Percentiles rank a stretch among this genome's conserved stretches.
Conservation (phyloP, 2,329 filamentous ascomycete genomes). For the Torrubiella hemipterigena region DNA sequence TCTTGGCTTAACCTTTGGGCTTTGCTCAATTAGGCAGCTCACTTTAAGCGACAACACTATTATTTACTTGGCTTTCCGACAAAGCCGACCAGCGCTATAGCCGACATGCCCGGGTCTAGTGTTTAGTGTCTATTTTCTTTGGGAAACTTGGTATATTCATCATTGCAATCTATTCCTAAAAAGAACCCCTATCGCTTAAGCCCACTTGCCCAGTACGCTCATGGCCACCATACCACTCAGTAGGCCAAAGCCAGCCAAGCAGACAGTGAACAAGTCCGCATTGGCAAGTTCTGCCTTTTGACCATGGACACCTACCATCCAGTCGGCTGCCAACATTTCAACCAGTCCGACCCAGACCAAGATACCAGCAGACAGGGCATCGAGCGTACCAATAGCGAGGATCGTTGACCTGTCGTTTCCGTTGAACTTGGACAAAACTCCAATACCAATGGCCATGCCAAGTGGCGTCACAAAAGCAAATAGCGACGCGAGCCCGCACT, state of each 20-base stretch:
- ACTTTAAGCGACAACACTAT: too few relatives aligned
- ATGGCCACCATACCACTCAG: constrained; percentile 54
- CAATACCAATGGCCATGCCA: constrained; percentile 72
- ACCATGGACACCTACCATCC: constrained; percentile 40
- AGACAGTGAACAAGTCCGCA: constrained; percentile 34
- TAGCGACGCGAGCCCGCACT: constrained; percentile 47
- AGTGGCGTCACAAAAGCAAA: constrained; percentile 65
- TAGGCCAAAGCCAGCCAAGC: constrained; percentile 38
- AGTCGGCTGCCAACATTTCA: constrained; percentile 70
- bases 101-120: too few relatives aligned
- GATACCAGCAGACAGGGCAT: constrained; percentile 64
- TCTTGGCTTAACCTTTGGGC: too few relatives aligned
- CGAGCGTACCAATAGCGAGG: constrained; percentile 59
- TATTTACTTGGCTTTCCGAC: too few relatives aligned
- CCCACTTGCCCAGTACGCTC: constrained; percentile 67
- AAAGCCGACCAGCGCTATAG: too few relatives aligned
- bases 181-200: constrained; percentile 35
- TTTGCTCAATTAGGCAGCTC: too few relatives aligned
- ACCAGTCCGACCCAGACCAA: constrained; percentile 70
- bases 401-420: constrained; percentile 59
- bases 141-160: background rate
- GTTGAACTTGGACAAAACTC: constrained; percentile 58
- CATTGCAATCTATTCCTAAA: too few relatives aligned
- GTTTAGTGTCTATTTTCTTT: background rate
- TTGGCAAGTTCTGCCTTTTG: constrained; percentile 37